A percentile compares a stretch with the other conserved stretches of the same genome.
Conservation (phyloP, 495 filamentous ascomycete genomes). For the Penicillium bovifimosum region DNA sequence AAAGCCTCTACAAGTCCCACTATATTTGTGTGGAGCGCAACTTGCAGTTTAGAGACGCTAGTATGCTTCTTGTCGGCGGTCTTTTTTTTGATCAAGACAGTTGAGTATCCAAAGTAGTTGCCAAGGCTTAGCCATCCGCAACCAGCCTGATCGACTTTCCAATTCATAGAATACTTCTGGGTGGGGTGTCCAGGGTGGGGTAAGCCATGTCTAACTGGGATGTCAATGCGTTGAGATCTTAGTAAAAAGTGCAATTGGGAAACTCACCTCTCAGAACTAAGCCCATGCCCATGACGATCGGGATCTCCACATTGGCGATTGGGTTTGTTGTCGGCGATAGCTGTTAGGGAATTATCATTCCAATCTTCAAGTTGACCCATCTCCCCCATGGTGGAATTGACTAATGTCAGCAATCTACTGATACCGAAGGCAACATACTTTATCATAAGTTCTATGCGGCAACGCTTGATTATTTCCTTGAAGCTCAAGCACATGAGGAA, state of each 20-base stretch:
- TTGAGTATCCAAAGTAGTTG: conserved; percentile 6
- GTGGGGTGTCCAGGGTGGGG: not conserved
- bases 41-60: not conserved
- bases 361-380: not conserved
- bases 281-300: not conserved
- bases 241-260: not conserved
- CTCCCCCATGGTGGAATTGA: not conserved
- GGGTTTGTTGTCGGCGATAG: not conserved
- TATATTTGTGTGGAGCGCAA: not conserved
- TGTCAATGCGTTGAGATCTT: not conserved
- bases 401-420: too few relatives aligned
- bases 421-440: too few relatives aligned
- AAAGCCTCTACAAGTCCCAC: conserved; percentile 4
- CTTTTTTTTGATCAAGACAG: conserved; percentile 4
- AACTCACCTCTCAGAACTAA: not conserved
- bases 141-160: conserved; percentile 1
- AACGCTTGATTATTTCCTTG: too few relatives aligned
- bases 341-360: not conserved
- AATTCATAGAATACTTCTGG: conserved; percentile 7
- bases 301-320: too few relatives aligned
- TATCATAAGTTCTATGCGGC: too few relatives aligned
- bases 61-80: not conserved
- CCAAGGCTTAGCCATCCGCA: conserved; percentile 1
- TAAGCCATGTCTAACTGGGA: not conserved
- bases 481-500: too few relatives aligned